A percentile compares a stretch with the other conserved stretches of the same genome.
phyloP scores from a whole-genome alignment of 768 basidiomycete species.

The Mycena floridula region DNA sequence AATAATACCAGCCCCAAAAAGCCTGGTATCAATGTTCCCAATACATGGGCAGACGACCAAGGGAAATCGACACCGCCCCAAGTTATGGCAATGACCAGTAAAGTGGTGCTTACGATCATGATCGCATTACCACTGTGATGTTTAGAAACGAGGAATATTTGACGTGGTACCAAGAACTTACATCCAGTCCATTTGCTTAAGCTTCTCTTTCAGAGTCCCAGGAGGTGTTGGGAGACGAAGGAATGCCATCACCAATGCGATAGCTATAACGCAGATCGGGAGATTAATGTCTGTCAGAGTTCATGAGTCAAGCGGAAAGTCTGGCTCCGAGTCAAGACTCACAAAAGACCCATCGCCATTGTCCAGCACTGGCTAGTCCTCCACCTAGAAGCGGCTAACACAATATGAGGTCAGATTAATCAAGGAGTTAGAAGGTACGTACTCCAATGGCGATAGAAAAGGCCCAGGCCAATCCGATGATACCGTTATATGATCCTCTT shows the following conservation, averaged over 20 bases:
- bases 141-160: constrained; percentile 10
- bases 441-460: too few species aligned
- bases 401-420: background rate
- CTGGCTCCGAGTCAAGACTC: too few species aligned
- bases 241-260: constrained; percentile 12
- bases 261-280: constrained; percentile 16
- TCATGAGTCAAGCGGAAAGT: too few species aligned
- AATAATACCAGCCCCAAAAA: background rate
- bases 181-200: constrained; percentile 23
- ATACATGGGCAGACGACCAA: constrained; percentile 15
- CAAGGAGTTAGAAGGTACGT: background rate
- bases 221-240: constrained; percentile 13
- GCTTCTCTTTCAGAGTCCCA: constrained; percentile 12
- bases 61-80: constrained; percentile 25
- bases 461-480: constrained; percentile 15
- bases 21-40: background rate
- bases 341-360: constrained; percentile 7
- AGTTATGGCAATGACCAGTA: constrained; percentile 12
- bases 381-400: constrained; percentile 1
- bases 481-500: constrained; percentile 24
- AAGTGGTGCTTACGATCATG: constrained; percentile 6
- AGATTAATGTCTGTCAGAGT: constrained; percentile 16
- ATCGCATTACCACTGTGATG: constrained; percentile 14
- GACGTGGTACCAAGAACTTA: constrained; percentile 2
- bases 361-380: background rate